Evolutionary conservation across 1,284 basidiomycete genomes (phyloP), one percentile per base, ranked within the genome.

Genomic region (Sanghuangporus weigelae): DNA sequence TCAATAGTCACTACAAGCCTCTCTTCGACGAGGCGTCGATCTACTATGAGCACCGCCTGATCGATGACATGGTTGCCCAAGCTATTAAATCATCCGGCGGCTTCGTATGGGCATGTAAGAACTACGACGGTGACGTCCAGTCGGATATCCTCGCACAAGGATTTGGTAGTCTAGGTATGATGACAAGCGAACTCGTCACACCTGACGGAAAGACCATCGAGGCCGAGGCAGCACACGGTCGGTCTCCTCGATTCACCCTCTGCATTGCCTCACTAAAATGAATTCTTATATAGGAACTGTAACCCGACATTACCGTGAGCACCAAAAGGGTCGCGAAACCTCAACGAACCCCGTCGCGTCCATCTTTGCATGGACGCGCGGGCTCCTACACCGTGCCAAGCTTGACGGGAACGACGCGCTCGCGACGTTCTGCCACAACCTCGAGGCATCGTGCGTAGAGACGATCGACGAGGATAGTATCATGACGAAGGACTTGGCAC

Each of bases 351-450:
- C 95, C 42, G 95, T 98, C 69, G 96, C 96, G 49, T 96, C 93
- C 63, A 98, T 99, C 81, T 99, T 96, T 72, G 96, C 96, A 12
- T 99, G 96, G 96, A 99, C 96, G 16, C 88, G 97, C 58, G 96
- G 96, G 1, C 82, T 98, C 40, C 79, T 95, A 44, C 95, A 96
- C 81, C 89, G 96, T 67, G 96, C 95, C 69, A 95, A 95, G 80
- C 83, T 98, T 39, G 96, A 99, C 75, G 78, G 79, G 54, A 98
- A 97, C 74, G 84, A 86, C 40, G 80, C 83, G 53, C 85, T 99
- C 51, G 79, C 80, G 63, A 76, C 77, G 56, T 99, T 97, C 78
- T 95, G 92, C 71, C 73, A 81, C 57, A 86, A 88, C 64, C 84
- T 99, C 56, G 97, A 99, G 81, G 81, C 78, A 23, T 85, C 92